phyloP scores from a whole-genome alignment of 73 alveolate species.

The Blepharisma japonicum region DNA sequence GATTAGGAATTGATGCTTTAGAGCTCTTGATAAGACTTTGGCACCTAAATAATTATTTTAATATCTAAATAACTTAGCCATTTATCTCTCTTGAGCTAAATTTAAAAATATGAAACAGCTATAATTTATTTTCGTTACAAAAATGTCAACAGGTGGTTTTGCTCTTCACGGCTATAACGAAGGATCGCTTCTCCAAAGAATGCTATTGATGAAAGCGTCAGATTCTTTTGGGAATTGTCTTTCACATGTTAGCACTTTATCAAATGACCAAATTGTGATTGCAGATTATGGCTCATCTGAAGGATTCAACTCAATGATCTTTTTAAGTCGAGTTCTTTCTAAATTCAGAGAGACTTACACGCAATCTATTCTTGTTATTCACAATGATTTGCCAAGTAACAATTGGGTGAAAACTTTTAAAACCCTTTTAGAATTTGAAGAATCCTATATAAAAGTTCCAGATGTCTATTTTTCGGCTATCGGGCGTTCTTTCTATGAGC shows the following conservation, averaged over 20 bases:
- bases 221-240: background rate
- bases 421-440: background rate
- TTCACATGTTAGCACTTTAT: background rate
- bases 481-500: background rate
- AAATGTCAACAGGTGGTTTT: too few relatives aligned
- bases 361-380: background rate
- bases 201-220: too few relatives aligned
- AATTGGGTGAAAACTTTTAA: background rate
- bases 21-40: too few relatives aligned
- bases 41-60: too few relatives aligned
- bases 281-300: constrained; percentile 25
- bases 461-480: background rate
- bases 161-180: too few relatives aligned
- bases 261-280: background rate
- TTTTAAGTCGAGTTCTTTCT: background rate
- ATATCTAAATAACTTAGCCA: too few relatives aligned
- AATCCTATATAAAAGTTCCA: background rate
- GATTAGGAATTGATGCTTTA: too few relatives aligned
- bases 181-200: too few relatives aligned
- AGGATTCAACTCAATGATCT: constrained; percentile 11
- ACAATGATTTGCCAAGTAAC: constrained; percentile 14
- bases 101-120: too few relatives aligned
- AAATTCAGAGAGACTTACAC: background rate
- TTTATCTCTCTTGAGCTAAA: too few relatives aligned
- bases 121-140: too few relatives aligned